These are phyloP conservation scores for Gaeumannomyces tritici DNA, from an alignment of 2,329 filamentous ascomycete genomes.

Conservation along the genomic window DNA sequence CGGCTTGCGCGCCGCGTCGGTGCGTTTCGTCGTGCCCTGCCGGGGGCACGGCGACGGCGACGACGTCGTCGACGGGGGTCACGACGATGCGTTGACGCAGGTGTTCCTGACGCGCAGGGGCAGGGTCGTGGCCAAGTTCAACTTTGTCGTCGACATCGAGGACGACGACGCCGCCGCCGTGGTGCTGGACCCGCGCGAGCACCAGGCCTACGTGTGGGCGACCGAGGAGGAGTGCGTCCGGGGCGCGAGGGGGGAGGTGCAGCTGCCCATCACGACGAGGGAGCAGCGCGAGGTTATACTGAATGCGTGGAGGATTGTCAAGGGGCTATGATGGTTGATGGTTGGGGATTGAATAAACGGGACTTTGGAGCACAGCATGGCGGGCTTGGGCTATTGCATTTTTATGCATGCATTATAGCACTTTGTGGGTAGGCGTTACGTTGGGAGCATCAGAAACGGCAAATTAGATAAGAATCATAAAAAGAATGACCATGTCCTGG, in stretches of 20 bases:
- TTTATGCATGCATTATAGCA: too few species aligned
- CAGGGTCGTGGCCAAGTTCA: conserved; percentile 13
- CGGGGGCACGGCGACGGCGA: background rate
- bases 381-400: too few species aligned
- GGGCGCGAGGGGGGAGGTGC: conserved; percentile 6
- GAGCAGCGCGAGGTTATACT: conserved; percentile 12
- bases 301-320: conserved; percentile 12
- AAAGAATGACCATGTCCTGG: too few species aligned
- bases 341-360: too few species aligned
- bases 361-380: too few species aligned
- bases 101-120: conserved; percentile 17
- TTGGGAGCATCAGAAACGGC: too few species aligned
- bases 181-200: conserved; percentile 22
- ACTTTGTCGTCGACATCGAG: conserved; percentile 16
- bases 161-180: conserved; percentile 9
- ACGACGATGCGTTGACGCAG: too few species aligned
- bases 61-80: background rate
- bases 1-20: conserved; percentile 19
- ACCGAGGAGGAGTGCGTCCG: conserved; percentile 21
- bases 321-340: background rate
- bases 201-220: conserved; percentile 22
- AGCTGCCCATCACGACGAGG: conserved; percentile 14
- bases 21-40: conserved; percentile 12
- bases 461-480: too few species aligned
- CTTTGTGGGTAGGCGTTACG: too few species aligned